Evolutionary conservation across 768 basidiomycete genomes (phyloP), one percentile per base, ranked within the genome.

Genomic region (Tricholoma saponaceum): DNA sequence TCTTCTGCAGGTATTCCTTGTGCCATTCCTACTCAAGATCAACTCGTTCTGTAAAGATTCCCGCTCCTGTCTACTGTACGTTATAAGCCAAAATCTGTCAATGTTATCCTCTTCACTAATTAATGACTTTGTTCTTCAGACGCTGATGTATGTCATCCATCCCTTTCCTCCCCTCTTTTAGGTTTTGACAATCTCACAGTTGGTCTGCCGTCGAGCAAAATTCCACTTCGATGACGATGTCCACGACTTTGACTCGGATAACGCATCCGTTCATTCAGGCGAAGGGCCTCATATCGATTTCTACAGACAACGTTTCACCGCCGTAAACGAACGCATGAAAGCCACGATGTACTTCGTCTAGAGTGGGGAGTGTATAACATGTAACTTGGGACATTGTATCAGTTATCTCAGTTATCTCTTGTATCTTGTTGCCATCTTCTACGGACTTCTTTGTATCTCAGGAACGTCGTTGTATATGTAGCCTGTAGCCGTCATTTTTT

Each of bases 1-100:
- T 52, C 50, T 35, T 28, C 10, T 55, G 14, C 18, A 64, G 70
- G 3, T 74, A 69, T 54, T 76, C 84, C 0, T 69, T 89, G 0
- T 89, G 87, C 61, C 86, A 89, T 50, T 82, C 84, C 22, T 89
- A 87, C 56, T 81, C 86, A 0, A 79, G 87, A 1, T 80, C 86
- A 9, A 87, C 86, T 2, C 79, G 85, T n/a, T 84, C 86, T 0
- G 87, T 89, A 2, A 89, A 87, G 2, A 84, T 89, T 20, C 86
- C 86, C 0, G 87, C 86, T 0, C 87, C 86, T 0, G 85, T 88
- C 0, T 88, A 88, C 58, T 87, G 86, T 88, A 60, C 66, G 84
- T 62, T 44, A 28, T 26, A 16, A 3, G 4, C 1, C 37, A 25
- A 32, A 22, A 20, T 22, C 16, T n/a, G 3, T 13, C n/a, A 52